Evolutionary conservation across 805 yeast genomes (phyloP).

Genomic region (Lachancea meyersii): DNA sequence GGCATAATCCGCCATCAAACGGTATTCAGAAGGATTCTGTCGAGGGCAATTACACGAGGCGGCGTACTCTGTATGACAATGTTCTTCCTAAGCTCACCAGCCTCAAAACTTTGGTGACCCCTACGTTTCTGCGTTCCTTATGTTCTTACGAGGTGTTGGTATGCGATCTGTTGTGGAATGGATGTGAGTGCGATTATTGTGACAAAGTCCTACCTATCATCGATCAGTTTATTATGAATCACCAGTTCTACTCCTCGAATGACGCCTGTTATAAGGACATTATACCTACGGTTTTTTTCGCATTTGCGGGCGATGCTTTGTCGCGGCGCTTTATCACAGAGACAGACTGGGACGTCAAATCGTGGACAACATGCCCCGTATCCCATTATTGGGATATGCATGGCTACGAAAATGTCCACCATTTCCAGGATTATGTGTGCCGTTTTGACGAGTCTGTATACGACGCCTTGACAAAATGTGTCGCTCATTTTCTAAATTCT

Average conservation of each 20-base stretch:
- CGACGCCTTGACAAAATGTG: slow-evolving; percentile 35
- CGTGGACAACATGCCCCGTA: slow-evolving; percentile 30
- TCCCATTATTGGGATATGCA: slow-evolving; percentile 45
- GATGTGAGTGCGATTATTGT: slow-evolving; percentile 62
- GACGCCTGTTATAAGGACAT: slow-evolving; percentile 51
- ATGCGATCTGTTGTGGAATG: slow-evolving; percentile 71
- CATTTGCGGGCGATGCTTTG: slow-evolving; percentile 43
- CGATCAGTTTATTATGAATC: slow-evolving; percentile 59
- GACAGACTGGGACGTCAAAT: slow-evolving; percentile 30
- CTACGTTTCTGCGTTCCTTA: slow-evolving; percentile 52
- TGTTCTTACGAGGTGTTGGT: slow-evolving; percentile 66
- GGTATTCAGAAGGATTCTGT: slow-evolving; percentile 58
- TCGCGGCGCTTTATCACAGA: slow-evolving; percentile 30
- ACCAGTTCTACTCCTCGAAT: slow-evolving; percentile 47
- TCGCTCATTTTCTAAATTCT: slow-evolving; percentile 43
- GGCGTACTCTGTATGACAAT: slow-evolving; percentile 45
- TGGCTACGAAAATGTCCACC: slow-evolving; percentile 38
- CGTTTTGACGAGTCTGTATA: slow-evolving; percentile 41
- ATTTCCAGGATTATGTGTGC: slow-evolving; percentile 37
- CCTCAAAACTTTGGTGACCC: slow-evolving; percentile 45
- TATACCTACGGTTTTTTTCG: slow-evolving; percentile 52
- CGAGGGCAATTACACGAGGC: slow-evolving; percentile 65
- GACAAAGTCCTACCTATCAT: slow-evolving; percentile 41
- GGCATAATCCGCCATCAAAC: slow-evolving; percentile 52
- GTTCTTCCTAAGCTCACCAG: slow-evolving; percentile 41